A percentile compares a stretch with the other conserved stretches of the same genome.
Evolutionary conservation across 768 basidiomycete genomes (phyloP).

Genomic region (Mrakia frigida): DNA sequence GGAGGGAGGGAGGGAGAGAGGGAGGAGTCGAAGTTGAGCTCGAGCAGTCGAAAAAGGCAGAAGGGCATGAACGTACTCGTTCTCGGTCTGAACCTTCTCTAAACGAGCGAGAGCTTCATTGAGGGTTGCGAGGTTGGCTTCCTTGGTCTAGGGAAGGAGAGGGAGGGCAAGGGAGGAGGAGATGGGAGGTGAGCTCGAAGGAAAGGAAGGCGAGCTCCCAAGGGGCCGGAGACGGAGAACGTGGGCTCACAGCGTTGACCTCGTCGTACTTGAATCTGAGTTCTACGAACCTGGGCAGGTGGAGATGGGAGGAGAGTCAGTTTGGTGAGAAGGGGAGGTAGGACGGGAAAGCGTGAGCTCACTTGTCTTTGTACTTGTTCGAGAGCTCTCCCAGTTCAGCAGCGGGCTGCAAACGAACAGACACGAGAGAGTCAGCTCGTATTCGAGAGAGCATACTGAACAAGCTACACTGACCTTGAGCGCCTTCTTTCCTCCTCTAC

Average conservation of each 20-base stretch:
- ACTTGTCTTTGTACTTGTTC: constrained; percentile 20
- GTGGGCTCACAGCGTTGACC: neutral
- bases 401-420: neutral
- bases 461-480: neutral
- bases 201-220: neutral
- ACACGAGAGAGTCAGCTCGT: neutral
- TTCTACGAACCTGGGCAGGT: neutral
- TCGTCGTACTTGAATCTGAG: constrained; percentile 5
- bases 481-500: constrained; percentile 3
- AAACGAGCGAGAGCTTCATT: neutral
- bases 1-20: neutral
- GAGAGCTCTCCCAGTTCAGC: neutral
- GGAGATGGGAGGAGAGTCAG: neutral
- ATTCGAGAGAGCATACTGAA: no score
- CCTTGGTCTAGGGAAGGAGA: neutral
- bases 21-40: neutral
- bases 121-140: constrained; percentile 6
- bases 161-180: neutral
- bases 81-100: constrained; percentile 1
- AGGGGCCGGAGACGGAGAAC: neutral
- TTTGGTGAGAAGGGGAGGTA: neutral
- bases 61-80: neutral
- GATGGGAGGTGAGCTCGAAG: neutral
- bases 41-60: no score
- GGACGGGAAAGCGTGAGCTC: neutral